Base-by-base conservation (phyloP, 192 early-diverging fungal genomes). In the Rhizoclosmatium sp. region DNA sequence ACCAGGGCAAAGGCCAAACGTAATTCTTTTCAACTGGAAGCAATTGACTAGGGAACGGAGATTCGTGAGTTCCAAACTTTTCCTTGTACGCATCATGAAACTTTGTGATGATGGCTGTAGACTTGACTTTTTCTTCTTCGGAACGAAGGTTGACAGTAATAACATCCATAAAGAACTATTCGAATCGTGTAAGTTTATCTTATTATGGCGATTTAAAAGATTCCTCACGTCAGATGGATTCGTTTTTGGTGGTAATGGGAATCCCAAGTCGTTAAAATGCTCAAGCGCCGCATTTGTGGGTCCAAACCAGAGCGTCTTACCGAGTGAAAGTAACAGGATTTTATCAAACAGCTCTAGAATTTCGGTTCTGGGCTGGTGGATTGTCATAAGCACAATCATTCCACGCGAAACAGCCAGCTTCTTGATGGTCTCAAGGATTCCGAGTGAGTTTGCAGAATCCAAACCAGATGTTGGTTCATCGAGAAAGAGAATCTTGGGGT, bases 331-430 rank as follows among this genome's bases (percentile, higher is more conserved):
- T 49, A 95, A 80, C 39, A 95, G 90, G 12, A 95, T 90, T 70
- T 91, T 91, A 83, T 95, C 92, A 80, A 94, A 94, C 4, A 92
- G 87, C 44, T 89, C 86, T 82, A 95, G 91, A 61, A 93, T 91
- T 62, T 93, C 91, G 2, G 75, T 76, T 4, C 75, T 42, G 42
- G 95, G 95, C 82, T 95, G 94, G 76, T 96, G 95, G 73, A 96
- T 92, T 2, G 93, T 93, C 84, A 93, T 90, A 31, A 95, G 78
- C 3, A 94, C 91, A 4, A 92, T 89, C 5, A 85, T 87, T 62
- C 87, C 82, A 42, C 85, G 83, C 40, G 85, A 82, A 7, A 78
- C 69, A 19, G 91, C 87, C 46, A 92, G 77, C 58, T 87, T 81
- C 74, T 89, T 87, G 74, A 92, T 85, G 42, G 86, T 85, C 77